Percentiles rank a stretch among this genome's conserved stretches.
phyloP scores from a whole-genome alignment of 2,329 filamentous ascomycete genomes.

The Drechslerella stenobrocha region DNA sequence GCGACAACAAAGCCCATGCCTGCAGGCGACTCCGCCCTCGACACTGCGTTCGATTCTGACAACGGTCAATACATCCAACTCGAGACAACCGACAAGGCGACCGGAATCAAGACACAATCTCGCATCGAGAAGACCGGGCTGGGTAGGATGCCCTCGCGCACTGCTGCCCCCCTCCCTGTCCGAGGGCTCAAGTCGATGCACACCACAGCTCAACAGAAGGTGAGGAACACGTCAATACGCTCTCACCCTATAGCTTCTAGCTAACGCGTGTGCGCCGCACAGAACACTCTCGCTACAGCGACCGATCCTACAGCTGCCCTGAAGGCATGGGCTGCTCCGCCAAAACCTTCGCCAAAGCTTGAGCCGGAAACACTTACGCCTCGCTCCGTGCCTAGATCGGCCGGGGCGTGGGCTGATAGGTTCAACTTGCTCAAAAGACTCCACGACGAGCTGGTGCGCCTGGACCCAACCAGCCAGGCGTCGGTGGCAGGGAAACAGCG shows the following conservation, averaged over 20 bases:
- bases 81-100: slow-evolving; percentile 15
- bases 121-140: slow-evolving; percentile 27
- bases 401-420: slow-evolving; percentile 12
- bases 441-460: slow-evolving; percentile 67
- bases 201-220: slow-evolving; percentile 11
- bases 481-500: slow-evolving; percentile 61
- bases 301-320: slow-evolving; percentile 17
- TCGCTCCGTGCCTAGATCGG: slow-evolving; percentile 14
- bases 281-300: slow-evolving; percentile 12
- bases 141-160: not conserved
- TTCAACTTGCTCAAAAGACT: slow-evolving; percentile 20
- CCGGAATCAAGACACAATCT: slow-evolving; percentile 17
- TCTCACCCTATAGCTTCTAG: not conserved
- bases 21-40: not conserved
- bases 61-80: too few species aligned
- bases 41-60: slow-evolving; percentile 28
- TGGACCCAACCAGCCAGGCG: slow-evolving; percentile 66
- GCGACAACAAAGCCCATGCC: not conserved
- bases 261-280: not conserved
- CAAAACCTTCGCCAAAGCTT: slow-evolving; percentile 11
- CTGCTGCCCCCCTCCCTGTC: not conserved
- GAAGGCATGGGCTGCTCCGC: slow-evolving; percentile 10
- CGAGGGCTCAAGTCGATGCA: slow-evolving; percentile 12
- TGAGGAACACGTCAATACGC: not conserved
- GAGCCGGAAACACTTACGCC: slow-evolving; percentile 29